A percentile compares a stretch with the other conserved stretches of the same genome.
phyloP scores from a whole-genome alignment of 2,329 filamentous ascomycete genomes.

The Alternaria sp. region DNA sequence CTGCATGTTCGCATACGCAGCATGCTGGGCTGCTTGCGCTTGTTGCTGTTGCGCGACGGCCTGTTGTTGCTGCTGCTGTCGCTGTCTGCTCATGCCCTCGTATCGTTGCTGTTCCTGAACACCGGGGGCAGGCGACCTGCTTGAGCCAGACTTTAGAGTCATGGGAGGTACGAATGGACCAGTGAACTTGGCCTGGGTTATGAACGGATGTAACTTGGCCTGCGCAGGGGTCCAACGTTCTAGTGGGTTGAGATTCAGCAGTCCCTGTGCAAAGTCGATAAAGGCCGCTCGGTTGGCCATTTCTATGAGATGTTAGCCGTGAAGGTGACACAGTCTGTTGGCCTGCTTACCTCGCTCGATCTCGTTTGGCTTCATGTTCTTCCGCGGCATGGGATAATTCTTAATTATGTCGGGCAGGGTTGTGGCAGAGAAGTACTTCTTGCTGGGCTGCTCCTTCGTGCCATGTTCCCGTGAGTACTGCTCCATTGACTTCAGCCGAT shows the following conservation, averaged over 20 bases:
- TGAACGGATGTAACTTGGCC: conserved; percentile 96
- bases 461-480: conserved; percentile 95
- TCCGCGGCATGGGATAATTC: conserved; percentile 96
- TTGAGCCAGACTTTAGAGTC: conserved; percentile 87
- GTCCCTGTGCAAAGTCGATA: conserved; percentile 94
- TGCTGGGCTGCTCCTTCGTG: conserved; percentile 98
- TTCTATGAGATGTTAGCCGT: conserved; percentile 64
- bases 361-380: conserved; percentile 98
- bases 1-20: conserved; percentile 69
- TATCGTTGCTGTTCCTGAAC: conserved; percentile 96
- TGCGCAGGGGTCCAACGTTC: conserved; percentile 98
- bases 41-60: conserved; percentile 62
- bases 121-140: conserved; percentile 88
- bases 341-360: conserved; percentile 82
- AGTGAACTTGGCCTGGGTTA: conserved; percentile 96
- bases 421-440: conserved; percentile 97
- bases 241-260: conserved; percentile 92
- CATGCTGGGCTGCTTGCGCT: conserved; percentile 64
- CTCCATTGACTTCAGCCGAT: conserved; percentile 95
- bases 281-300: conserved; percentile 98
- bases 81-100: conserved; percentile 90
- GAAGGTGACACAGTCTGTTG: background rate
- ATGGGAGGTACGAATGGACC: conserved; percentile 96
- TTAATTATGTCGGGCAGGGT: conserved; percentile 97
- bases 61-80: conserved; percentile 65